Evolutionary conservation across 345 rosid species (phyloP), one percentile per base, ranked within the genome.

Genomic region (Linum lewisii): DNA sequence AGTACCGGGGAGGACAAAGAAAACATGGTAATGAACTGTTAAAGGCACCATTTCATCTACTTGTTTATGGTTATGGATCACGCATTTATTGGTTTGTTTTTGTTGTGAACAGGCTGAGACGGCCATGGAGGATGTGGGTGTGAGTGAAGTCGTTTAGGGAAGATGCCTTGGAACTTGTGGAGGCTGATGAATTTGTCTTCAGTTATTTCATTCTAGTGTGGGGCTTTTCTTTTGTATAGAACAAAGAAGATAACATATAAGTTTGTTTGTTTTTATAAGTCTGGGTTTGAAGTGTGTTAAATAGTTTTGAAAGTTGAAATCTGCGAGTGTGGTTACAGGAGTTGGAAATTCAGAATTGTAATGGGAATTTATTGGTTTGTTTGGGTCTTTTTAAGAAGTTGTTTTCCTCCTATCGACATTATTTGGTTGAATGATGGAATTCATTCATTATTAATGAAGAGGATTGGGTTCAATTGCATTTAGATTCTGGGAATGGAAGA

Each of bases 1-100:
- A 26, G 59, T 15, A 60, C 68, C 34, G 78, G 72, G 66, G 95
- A 81, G 77, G 78, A 92, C 78, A 92, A 92, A 72, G 97, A 92
- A 75, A 92, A 88, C 61, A 53, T 73, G 34, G 34, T 29, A 29
- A 29, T 3, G 5, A 29, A 29, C 34, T 5, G 34, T 29, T 8
- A 29, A n/a, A n/a, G n/a, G n/a, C n/a, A n/a, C n/a, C n/a, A n/a
- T n/a, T n/a, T n/a, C n/a, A n/a, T n/a, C n/a, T n/a, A 52, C 0
- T 1, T 7, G 56, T 16, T 4, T 0, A 2, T 0, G n/a, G 56
- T 18, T 18, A 52, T 21, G 20, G 9, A 10, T 18, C 11, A 18
- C 7, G 1, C 5, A 15, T 7, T 26, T n/a, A 3, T 24, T 56
- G 1, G 37, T 24, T 13, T 16, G 38, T 10, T 14, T 5, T 1